Evolutionary conservation across 495 filamentous ascomycete genomes (phyloP).

Genomic region (Lophiotrema nucula): DNA sequence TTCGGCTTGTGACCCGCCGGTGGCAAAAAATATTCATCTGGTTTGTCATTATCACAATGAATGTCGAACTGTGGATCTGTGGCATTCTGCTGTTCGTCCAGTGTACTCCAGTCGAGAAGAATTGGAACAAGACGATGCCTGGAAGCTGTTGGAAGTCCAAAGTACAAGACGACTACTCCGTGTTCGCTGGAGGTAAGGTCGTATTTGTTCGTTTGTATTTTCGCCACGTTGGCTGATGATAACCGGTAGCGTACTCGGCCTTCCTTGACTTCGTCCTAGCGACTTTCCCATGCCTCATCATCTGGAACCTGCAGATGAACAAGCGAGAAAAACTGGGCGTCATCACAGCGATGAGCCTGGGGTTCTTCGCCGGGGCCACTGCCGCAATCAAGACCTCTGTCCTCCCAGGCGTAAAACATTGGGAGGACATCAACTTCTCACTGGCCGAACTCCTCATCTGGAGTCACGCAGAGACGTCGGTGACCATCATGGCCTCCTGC

Average conservation of each 20-base stretch:
- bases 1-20: background rate
- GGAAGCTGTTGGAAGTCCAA: slow-evolving; percentile 6
- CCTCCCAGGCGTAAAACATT: background rate
- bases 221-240: background rate
- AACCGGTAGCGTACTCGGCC: slow-evolving; percentile 42
- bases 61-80: slow-evolving; percentile 3
- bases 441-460: slow-evolving; percentile 14
- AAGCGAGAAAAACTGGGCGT: slow-evolving; percentile 45
- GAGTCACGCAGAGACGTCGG: background rate
- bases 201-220: background rate
- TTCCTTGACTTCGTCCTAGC: slow-evolving; percentile 49
- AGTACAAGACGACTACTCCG: background rate
- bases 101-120: slow-evolving; percentile 6
- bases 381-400: slow-evolving; percentile 12
- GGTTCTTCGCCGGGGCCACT: slow-evolving; percentile 1
- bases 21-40: slow-evolving; percentile 12
- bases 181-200: slow-evolving; percentile 15
- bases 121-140: slow-evolving; percentile 4
- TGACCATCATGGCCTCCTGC: slow-evolving; percentile 13
- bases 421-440: background rate
- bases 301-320: slow-evolving; percentile 45
- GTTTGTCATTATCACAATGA: slow-evolving; percentile 14
- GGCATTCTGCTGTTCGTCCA: slow-evolving; percentile 3
- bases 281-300: slow-evolving; percentile 48
- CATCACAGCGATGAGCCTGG: slow-evolving; percentile 36